These are phyloP conservation scores for Lepiota subincarnata DNA, from an alignment of 768 basidiomycete genomes.

Conservation along the genomic window DNA sequence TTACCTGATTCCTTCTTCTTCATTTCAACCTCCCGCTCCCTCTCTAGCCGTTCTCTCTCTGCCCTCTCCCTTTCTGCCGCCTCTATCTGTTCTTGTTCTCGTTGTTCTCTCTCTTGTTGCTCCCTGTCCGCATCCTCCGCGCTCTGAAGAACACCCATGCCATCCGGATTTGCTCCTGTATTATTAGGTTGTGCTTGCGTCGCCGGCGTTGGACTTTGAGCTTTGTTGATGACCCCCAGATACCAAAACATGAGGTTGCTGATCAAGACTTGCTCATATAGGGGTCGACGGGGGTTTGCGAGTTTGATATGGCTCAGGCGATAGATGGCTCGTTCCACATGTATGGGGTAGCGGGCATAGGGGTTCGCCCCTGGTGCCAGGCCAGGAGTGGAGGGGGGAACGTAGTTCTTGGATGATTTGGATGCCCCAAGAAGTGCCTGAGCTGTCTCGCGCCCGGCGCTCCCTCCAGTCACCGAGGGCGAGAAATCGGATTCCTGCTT, in stretches of 20 bases:
- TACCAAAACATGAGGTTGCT: conserved; percentile 99
- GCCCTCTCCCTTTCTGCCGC: conserved; percentile 36
- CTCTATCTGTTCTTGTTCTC: conserved; percentile 39
- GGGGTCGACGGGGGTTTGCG: conserved; percentile 91
- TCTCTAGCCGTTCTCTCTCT: conserved; percentile 38
- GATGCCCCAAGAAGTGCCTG: conserved; percentile 82
- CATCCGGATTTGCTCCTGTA: conserved; percentile 21
- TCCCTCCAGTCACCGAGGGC: conserved; percentile 29
- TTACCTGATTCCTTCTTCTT: conserved; percentile 53
- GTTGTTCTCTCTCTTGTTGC: conserved; percentile 35
- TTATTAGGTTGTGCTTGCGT: conserved; percentile 23
- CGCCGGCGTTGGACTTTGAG: conserved; percentile 48
- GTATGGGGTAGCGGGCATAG: conserved; percentile 89
- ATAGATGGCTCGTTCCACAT: conserved; percentile 98
- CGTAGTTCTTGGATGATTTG: conserved; percentile 68
- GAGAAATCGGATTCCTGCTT: conserved; percentile 59
- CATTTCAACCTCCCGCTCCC: conserved; percentile 48
- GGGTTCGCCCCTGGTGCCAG: conserved; percentile 41
- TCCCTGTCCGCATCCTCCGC: conserved; percentile 35
- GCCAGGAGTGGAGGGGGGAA: conserved; percentile 59
- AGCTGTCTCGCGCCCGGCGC: conserved; percentile 80
- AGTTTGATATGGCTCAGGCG: conserved; percentile 97
- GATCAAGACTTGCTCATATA: conserved; percentile 95
- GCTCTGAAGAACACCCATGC: conserved; percentile 28
- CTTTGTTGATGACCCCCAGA: conserved; percentile 93